Base-by-base conservation (phyloP, 768 basidiomycete genomes). In the Leucocoprinus sp. region DNA sequence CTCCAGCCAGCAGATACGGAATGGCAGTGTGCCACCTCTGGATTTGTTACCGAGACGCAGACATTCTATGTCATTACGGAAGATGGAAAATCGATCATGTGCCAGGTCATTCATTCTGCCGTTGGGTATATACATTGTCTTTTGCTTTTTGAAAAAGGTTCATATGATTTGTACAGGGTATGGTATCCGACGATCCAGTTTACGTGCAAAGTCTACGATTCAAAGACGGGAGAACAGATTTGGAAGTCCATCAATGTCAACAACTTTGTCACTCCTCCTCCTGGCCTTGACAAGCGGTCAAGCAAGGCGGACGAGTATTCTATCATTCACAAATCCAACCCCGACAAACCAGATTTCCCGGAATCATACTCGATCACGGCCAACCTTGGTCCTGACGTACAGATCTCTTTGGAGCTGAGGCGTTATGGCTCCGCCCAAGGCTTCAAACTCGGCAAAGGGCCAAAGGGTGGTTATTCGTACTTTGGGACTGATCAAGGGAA, bases 131-230 rank as follows among this genome's bases (percentile, higher is more conserved):
- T 37, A 5, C 39, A n/a, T 12, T 33, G 11, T 33, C n/a, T 34
- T 6, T 14, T 7, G 6, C 2, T 18, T 8, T 28, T 11, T 42
- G 46, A 42, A 27, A 48, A 43, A 31, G 42, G 48, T 40, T 39
- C 27, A 45, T 52, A 17, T 27, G 21, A 24, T 43, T 33, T 24
- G 42, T 31, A 46, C 56, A 95, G 93, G 18, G 61, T 97, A 50
- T 93, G 93, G 81, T 93, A 87, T 59, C 93, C 96, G 3, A 89
- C 84, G 23, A 82, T 95, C 56, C 95, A 99, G 64, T 90, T 97
- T 63, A 87, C 82, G 3, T 93, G 82, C 80, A 95, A 93, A 65
- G 65, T 86, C 41, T 83, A 77, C 68, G 77, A 96, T 57, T 82
- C 91, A 4, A 72, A 75, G 51, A 89, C 82, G 15, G 77, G 80